These are phyloP conservation scores for Hypocrella siamensis DNA, from an alignment of 2,329 filamentous ascomycete species.

Conservation along the genomic window DNA sequence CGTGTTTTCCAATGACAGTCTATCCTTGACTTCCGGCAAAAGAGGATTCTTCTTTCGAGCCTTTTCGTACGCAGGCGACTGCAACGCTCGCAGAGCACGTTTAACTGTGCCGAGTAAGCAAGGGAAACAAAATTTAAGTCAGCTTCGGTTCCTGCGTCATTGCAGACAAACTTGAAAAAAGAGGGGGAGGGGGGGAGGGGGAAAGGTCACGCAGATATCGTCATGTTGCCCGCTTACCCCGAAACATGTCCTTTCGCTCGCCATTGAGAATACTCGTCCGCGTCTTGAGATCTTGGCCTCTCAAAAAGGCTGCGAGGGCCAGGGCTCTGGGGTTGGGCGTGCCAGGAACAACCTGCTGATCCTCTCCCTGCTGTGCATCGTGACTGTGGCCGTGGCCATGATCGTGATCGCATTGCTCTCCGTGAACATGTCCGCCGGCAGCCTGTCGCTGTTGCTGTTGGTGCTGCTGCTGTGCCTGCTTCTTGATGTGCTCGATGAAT, in stretches of 20 bases:
- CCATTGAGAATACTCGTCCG: constrained; percentile 89
- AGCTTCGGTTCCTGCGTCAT: constrained; percentile 4
- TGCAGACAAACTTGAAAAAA: no score
- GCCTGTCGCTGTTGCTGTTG: constrained; percentile 13
- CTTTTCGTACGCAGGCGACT: constrained; percentile 82
- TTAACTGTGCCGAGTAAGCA: constrained; percentile 53
- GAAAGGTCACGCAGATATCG: no score
- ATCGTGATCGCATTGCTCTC: constrained; percentile 11
- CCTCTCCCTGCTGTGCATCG: constrained; percentile 29
- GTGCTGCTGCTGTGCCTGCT: constrained; percentile 33
- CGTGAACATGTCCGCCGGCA: constrained; percentile 7
- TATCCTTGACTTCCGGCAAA: constrained; percentile 76
- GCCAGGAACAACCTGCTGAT: constrained; percentile 56
- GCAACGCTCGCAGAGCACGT: constrained; percentile 77
- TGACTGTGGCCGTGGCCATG: constrained; percentile 11
- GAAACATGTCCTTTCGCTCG: constrained; percentile 96
- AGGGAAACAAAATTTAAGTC: not conserved
- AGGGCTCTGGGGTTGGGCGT: constrained; percentile 81
- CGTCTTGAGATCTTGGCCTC: constrained; percentile 69
- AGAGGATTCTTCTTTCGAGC: constrained; percentile 78
- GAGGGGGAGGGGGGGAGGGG: no score
- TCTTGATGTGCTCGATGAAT: constrained; percentile 58
- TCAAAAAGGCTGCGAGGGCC: constrained; percentile 78
- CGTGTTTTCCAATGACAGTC: constrained; percentile 74
- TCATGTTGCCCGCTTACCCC: no score